Base-by-base conservation (phyloP, 106 monocot genomes). In the Dioscorea alata region DNA sequence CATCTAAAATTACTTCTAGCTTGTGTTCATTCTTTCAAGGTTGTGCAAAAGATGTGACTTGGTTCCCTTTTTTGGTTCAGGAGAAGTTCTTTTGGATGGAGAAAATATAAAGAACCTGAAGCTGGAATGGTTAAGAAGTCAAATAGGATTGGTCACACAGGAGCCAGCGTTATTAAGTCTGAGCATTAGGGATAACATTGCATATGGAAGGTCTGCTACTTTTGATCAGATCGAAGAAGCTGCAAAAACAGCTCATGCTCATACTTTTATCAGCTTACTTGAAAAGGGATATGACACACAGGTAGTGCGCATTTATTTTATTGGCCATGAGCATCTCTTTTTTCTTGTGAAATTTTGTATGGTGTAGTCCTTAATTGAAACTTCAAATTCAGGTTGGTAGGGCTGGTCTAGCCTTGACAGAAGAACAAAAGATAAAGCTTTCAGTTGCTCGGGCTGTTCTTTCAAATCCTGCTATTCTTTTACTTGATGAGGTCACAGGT, bases 61-160 rank as follows among this genome's bases (percentile, higher is more conserved):
- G 42, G 4, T 42, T 42, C 60, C 14, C 49, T 32, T 32, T 51
- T 34, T 12, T 69, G 59, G 25, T 86, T 28, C 87, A 97, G 97
- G 97, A 23, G 97, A 97, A 71, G 92, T 97, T 34, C 82, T 97
- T 50, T 75, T 97, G 75, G 97, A 97, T 87, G 97, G 97, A 48
- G 97, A 92, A 59, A 97, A 97, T 71, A 97, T 97, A 74, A 97
- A 97, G 74, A 89, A 60, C 63, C 65, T 97, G 66, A 92, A 92
- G 73, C 75, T 97, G 50, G 97, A 92, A 69, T 97, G 97, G 97
- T 76, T 97, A 70, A 87, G 97, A 78, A 97, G 97, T 72, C 97
- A 97, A 81, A 97, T 97, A 86, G 97, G 97, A 8, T 80, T 97
- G 34, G 97, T 97, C 33, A 97, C 97, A n/a, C 97, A 97, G 60